Base-by-base conservation (phyloP, 306 rosid genomes). In the Malus orientalis region DNA sequence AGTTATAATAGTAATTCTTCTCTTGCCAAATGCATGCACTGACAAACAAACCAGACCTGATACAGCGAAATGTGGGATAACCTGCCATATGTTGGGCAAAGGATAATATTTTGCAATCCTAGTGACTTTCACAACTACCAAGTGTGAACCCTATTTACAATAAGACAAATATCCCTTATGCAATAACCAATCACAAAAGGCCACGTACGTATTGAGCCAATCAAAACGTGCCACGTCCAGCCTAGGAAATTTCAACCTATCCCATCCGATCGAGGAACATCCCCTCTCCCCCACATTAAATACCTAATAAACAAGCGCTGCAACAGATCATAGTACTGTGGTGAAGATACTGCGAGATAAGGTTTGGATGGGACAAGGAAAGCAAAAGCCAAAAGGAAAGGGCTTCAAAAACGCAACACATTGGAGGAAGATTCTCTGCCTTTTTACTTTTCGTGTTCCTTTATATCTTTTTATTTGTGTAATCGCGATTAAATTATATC, bases 161-260 rank as follows among this genome's bases (percentile, higher is more conserved):
- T 18, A 20, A 51, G 42, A 18, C 40, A 27, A 57, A 68, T 67
- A 60, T 57, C 16, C n/a, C 5, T 30, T 38, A 27, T 4, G 38
- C 30, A 58, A 6, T n/a, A 45, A 4, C 78, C 70, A 67, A 67
- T 57, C 18, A n/a, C 4, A 55, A 38, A 68, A 65, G 18, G 53
- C 42, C 78, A 49, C n/a, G 42, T 38, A 18, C 0, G 8, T 4
- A 29, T 4, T 2, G 11, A 22, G 0, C 82, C 55, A 66, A 66
- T 79, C 30, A 23, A 5, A 42, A 11, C 14, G 3, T 2, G 78
- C 66, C 74, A 79, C 74, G 42, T 72, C 0, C 2, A 4, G 27
- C 67, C 49, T 79, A 22, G 67, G 68, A 69, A 72, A 29, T 42
- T 20, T 55, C 82, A 65, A 79, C 74, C 82, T 29, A n/a, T 57